Evolutionary conservation across 2,329 filamentous ascomycete genomes (phyloP).

Genomic region (Fusarium decemcellulare): DNA sequence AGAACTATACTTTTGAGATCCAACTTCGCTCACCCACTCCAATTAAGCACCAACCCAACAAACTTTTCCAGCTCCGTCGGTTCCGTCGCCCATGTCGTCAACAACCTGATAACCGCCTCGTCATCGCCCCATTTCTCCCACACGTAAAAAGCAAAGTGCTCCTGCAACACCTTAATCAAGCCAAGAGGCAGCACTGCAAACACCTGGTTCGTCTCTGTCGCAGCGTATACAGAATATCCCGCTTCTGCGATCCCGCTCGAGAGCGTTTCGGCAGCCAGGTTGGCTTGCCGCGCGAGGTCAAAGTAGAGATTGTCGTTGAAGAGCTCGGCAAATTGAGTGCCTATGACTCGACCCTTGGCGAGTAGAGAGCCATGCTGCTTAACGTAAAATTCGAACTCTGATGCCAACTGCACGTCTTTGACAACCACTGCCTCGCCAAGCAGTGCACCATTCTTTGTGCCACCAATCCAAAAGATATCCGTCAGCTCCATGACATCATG

Average conservation of each 20-base stretch:
- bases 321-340: conserved; percentile 64
- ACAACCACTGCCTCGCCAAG: conserved; percentile 66
- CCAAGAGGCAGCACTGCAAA: conserved; percentile 60
- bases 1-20: neutral
- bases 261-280: conserved; percentile 59
- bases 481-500: conserved; percentile 61
- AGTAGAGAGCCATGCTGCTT: conserved; percentile 66
- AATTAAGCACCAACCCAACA: conserved; percentile 36
- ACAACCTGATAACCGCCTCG: conserved; percentile 58
- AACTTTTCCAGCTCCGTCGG: conserved; percentile 57
- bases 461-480: conserved; percentile 69
- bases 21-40: conserved; percentile 4
- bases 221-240: conserved; percentile 59
- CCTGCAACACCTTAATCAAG: conserved; percentile 57
- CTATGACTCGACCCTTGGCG: conserved; percentile 64
- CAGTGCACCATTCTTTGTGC: conserved; percentile 66
- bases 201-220: conserved; percentile 66
- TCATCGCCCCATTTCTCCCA: conserved; percentile 60
- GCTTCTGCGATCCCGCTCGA: conserved; percentile 58
- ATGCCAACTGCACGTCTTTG: conserved; percentile 56
- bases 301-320: conserved; percentile 63
- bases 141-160: conserved; percentile 56
- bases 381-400: conserved; percentile 65
- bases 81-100: conserved; percentile 67
- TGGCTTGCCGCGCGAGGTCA: conserved; percentile 60